Evolutionary conservation across 768 basidiomycete species (phyloP).

Genomic region (Hebeloma cylindrosporum): DNA sequence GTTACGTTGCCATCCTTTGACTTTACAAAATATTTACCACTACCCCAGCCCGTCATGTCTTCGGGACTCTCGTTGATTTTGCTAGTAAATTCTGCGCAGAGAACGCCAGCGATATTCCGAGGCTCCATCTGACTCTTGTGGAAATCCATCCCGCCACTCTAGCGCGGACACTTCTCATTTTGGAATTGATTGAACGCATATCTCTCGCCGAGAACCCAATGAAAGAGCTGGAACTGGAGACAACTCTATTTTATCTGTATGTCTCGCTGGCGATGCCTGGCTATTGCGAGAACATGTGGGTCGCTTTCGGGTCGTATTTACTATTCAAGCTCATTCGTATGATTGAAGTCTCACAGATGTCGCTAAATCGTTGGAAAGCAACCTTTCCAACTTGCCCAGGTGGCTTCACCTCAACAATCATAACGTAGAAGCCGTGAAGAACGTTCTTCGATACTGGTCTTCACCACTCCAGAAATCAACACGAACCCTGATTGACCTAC

Average conservation of each 20-base stretch:
- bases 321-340: neutral
- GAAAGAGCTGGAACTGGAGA: neutral
- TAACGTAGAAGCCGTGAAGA: conserved; percentile 6
- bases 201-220: neutral
- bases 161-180: neutral
- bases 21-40: neutral
- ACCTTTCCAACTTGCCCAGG: neutral
- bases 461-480: conserved; percentile 14
- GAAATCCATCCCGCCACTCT: conserved; percentile 7
- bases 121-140: conserved; percentile 1
- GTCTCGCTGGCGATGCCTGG: conserved; percentile 15
- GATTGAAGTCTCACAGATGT: conserved; percentile 1
- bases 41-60: conserved; percentile 8
- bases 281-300: conserved; percentile 18
- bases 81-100: neutral
- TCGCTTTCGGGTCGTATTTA: neutral
- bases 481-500: conserved; percentile 2
- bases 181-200: neutral
- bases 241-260: conserved; percentile 16
- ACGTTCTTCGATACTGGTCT: conserved; percentile 18
- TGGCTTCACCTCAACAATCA: conserved; percentile 6
- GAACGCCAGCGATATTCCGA: neutral
- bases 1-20: neutral
- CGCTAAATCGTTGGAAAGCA: neutral
- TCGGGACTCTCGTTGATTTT: conserved; percentile 2